phyloP scores from a whole-genome alignment of 805 yeast species.

The Barnettozyma populi region DNA sequence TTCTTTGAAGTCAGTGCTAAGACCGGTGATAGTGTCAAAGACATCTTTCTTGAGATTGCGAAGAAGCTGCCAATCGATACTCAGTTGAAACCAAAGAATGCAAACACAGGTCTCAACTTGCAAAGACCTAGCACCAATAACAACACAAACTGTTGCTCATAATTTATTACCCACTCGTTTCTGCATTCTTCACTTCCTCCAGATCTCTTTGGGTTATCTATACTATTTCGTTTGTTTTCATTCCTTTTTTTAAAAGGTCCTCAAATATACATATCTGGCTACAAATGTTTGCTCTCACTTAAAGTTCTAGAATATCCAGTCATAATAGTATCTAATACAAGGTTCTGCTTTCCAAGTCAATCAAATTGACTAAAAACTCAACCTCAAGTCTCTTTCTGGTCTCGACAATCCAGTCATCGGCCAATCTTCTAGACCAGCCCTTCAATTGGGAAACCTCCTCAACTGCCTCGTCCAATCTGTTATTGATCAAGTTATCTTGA shows the following conservation, averaged over 20 bases:
- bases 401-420: slow-evolving; percentile 87
- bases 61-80: slow-evolving; percentile 34
- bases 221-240: neutral
- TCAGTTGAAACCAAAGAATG: slow-evolving; percentile 19
- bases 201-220: neutral
- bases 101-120: slow-evolving; percentile 28
- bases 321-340: slow-evolving; percentile 25
- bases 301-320: neutral
- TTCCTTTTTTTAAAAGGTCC: neutral
- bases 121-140: slow-evolving; percentile 42
- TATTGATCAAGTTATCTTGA: slow-evolving; percentile 63
- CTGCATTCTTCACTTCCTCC: slow-evolving; percentile 1
- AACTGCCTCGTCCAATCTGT: slow-evolving; percentile 81
- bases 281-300: neutral
- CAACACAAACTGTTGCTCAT: slow-evolving; percentile 36
- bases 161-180: neutral
- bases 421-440: slow-evolving; percentile 89
- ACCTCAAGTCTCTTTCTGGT: slow-evolving; percentile 87
- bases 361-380: slow-evolving; percentile 66
- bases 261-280: neutral
- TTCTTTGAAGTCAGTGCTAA: slow-evolving; percentile 57
- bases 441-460: slow-evolving; percentile 85
- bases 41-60: slow-evolving; percentile 46
- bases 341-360: slow-evolving; percentile 60
- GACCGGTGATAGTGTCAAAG: slow-evolving; percentile 45